phyloP scores from a whole-genome alignment of 2,329 filamentous ascomycete species.

The Aplosporella prunicola region DNA sequence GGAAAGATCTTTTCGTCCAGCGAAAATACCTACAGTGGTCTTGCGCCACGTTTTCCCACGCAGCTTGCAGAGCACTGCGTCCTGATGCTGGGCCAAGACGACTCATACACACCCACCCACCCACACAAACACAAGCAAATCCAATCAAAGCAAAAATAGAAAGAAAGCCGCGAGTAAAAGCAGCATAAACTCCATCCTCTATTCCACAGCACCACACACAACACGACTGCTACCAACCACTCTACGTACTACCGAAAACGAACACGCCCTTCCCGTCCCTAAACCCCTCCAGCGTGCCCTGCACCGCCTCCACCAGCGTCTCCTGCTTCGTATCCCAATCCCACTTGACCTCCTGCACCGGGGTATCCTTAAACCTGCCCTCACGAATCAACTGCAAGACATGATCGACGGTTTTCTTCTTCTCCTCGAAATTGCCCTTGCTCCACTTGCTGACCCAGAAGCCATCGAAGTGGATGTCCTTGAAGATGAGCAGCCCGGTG shows the following conservation, averaged over 20 bases:
- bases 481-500: constrained; percentile 84
- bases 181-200: no score
- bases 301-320: constrained; percentile 61
- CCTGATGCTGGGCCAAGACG: no score
- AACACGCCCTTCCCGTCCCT: constrained; percentile 85
- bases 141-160: no score
- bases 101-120: no score
- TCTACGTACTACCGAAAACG: constrained; percentile 53
- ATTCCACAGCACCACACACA: no score
- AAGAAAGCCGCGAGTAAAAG: no score
- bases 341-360: constrained; percentile 77
- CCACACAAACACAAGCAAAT: no score
- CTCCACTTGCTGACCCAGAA: constrained; percentile 96
- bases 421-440: constrained; percentile 60
- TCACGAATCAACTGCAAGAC: constrained; percentile 65
- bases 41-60: no score
- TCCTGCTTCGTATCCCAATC: constrained; percentile 66
- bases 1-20: no score
- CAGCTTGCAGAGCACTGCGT: no score
- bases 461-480: constrained; percentile 76
- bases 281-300: constrained; percentile 75
- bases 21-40: no score
- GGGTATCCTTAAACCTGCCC: constrained; percentile 73
- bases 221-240: no score
- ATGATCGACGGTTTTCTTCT: constrained; percentile 73